Percentiles rank a stretch among this genome's conserved stretches.
phyloP scores from a whole-genome alignment of 768 basidiomycete species.

The Mycena rebaudengoi region DNA sequence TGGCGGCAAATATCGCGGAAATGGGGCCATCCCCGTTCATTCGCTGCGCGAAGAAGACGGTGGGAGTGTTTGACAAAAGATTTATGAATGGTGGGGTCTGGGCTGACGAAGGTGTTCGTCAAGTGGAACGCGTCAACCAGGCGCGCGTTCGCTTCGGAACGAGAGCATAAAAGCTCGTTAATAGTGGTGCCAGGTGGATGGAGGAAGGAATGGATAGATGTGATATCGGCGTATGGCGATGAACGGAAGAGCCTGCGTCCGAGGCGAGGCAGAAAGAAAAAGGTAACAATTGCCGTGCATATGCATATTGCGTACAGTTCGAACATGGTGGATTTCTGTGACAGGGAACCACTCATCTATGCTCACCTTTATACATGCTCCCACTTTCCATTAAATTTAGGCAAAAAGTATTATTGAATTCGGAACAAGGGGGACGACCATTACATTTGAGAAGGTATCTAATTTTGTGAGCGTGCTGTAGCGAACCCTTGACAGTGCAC shows the following conservation, averaged over 20 bases:
- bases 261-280: constrained; percentile 4
- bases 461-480: too few species aligned
- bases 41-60: constrained; percentile 37
- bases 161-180: too few species aligned
- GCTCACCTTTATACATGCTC: neutral
- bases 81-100: constrained; percentile 43
- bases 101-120: constrained; percentile 63
- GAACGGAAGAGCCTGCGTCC: neutral
- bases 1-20: constrained; percentile 41
- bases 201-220: too few species aligned
- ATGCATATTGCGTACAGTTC: constrained; percentile 15
- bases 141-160: too few species aligned
- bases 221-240: too few species aligned
- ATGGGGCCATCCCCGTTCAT: constrained; percentile 43
- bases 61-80: constrained; percentile 41
- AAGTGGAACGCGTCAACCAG: constrained; percentile 44
- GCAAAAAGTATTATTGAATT: too few species aligned
- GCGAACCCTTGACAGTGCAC: too few species aligned
- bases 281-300: constrained; percentile 10
- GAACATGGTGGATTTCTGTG: constrained; percentile 22
- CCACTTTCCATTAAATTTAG: too few species aligned
- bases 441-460: too few species aligned
- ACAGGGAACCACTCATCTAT: neutral
- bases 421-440: too few species aligned
- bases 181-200: too few species aligned